These are phyloP conservation scores for Parasarocladium wereldwijsianum DNA, from an alignment of 2,329 filamentous ascomycete genomes.

Conservation along the genomic window DNA sequence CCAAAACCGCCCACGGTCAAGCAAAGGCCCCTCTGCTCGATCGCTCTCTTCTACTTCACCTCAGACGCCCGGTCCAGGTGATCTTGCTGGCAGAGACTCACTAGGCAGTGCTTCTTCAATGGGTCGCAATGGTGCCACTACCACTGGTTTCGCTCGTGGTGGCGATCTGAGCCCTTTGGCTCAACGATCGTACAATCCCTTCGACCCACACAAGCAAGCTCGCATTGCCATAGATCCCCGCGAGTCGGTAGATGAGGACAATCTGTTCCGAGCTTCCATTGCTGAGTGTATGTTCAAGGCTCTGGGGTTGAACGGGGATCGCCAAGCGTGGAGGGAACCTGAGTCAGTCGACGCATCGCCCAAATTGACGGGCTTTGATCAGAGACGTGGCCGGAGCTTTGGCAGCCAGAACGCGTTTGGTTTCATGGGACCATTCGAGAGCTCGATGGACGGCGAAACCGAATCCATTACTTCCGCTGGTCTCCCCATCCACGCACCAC, in stretches of 20 bases:
- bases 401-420: constrained; percentile 65
- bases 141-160: constrained; percentile 7
- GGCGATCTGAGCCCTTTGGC: constrained; percentile 29
- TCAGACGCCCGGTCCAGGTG: constrained; percentile 52
- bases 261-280: constrained; percentile 76
- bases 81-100: constrained; percentile 65
- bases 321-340: constrained; percentile 47
- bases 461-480: constrained; percentile 70
- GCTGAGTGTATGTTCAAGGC: constrained; percentile 93
- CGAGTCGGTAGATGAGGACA: constrained; percentile 77
- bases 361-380: constrained; percentile 69
- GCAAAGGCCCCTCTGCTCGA: constrained; percentile 14
- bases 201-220: constrained; percentile 33
- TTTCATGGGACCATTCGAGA: constrained; percentile 72
- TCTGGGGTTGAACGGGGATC: constrained; percentile 62
- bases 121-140: constrained; percentile 53
- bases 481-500: constrained; percentile 42
- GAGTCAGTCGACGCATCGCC: constrained; percentile 79
- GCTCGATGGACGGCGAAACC: constrained; percentile 62
- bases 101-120: too few relatives aligned
- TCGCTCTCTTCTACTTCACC: background rate
- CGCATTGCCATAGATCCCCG: constrained; percentile 49
- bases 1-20: constrained; percentile 28
- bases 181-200: constrained; percentile 39
- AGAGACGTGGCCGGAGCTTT: constrained; percentile 61